Evolutionary conservation across 1,284 basidiomycete species (phyloP).

Genomic region (Irpex lacteus): DNA sequence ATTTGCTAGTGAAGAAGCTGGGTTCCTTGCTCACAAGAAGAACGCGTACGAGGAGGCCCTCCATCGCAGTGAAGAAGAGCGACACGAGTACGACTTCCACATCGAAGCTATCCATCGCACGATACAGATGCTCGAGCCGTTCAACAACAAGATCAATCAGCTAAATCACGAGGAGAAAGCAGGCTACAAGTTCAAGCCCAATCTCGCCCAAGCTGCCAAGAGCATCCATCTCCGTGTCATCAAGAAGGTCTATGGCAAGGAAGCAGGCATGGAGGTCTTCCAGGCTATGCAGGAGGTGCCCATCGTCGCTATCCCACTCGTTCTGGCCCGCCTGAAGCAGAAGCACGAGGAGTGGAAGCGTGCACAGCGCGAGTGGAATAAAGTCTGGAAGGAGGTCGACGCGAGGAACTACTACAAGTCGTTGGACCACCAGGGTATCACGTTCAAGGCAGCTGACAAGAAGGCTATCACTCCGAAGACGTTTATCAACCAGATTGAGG

Average conservation of each 20-base stretch:
- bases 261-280: conserved; percentile 86
- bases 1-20: conserved; percentile 91
- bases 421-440: conserved; percentile 90
- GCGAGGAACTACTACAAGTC: conserved; percentile 91
- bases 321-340: conserved; percentile 88
- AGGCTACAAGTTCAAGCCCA: conserved; percentile 87
- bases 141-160: conserved; percentile 84
- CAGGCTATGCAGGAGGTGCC: conserved; percentile 94
- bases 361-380: conserved; percentile 99
- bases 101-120: conserved; percentile 97
- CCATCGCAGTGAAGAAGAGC: conserved; percentile 96
- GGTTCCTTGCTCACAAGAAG: conserved; percentile 90
- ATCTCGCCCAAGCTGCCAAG: conserved; percentile 87
- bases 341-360: conserved; percentile 99
- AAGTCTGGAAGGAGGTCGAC: conserved; percentile 97
- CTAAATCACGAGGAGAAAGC: conserved; percentile 82
- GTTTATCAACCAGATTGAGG: conserved; percentile 89
- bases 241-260: conserved; percentile 95
- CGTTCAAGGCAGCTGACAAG: conserved; percentile 92
- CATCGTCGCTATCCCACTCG: conserved; percentile 88
- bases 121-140: conserved; percentile 89
- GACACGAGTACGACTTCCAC: conserved; percentile 99
- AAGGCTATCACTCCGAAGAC: conserved; percentile 83
- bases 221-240: conserved; percentile 92
- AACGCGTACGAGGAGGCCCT: conserved; percentile 96